Evolutionary conservation across 2,329 filamentous ascomycete genomes (phyloP).

Genomic region (Colletotrichum lindemuthianum): DNA sequence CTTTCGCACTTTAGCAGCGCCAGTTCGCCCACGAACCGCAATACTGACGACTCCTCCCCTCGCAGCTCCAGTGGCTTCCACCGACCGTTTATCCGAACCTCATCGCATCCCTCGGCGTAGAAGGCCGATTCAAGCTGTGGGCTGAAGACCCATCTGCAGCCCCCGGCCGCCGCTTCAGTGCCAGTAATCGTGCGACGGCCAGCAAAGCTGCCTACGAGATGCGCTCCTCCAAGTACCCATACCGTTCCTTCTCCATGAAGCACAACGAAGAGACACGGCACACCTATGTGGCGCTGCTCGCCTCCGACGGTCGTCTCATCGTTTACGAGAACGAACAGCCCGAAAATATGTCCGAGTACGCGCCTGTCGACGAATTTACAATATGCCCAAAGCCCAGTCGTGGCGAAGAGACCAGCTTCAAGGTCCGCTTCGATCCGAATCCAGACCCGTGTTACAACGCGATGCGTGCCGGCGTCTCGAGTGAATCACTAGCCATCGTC

Average conservation of each 20-base stretch:
- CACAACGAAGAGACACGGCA: slow-evolving; percentile 81
- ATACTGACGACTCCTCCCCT: slow-evolving; percentile 20
- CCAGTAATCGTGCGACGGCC: slow-evolving; percentile 55
- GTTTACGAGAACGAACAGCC: slow-evolving; percentile 88
- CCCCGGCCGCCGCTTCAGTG: slow-evolving; percentile 83
- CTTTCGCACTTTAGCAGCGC: background rate
- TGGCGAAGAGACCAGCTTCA: slow-evolving; percentile 88
- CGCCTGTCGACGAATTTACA: slow-evolving; percentile 78
- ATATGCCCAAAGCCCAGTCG: slow-evolving; percentile 76
- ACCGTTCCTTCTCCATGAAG: slow-evolving; percentile 86
- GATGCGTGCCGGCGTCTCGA: slow-evolving; percentile 81
- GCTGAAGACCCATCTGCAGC: slow-evolving; percentile 86
- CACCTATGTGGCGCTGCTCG: slow-evolving; percentile 86
- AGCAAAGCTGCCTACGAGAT: slow-evolving; percentile 65
- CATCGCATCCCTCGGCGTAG: slow-evolving; percentile 87
- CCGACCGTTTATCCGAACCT: slow-evolving; percentile 88
- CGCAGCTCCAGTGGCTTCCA: slow-evolving; percentile 90
- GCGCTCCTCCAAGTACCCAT: slow-evolving; percentile 70
- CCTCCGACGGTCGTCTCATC: slow-evolving; percentile 81
- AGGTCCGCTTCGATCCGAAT: slow-evolving; percentile 88
- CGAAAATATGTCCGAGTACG: slow-evolving; percentile 82
- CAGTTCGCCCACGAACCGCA: background rate
- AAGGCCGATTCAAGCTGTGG: slow-evolving; percentile 92
- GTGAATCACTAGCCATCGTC: slow-evolving; percentile 81
- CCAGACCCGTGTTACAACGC: slow-evolving; percentile 82